Evolutionary conservation across 345 rosid species (phyloP).

Genomic region (Cardamine resedifolia): DNA sequence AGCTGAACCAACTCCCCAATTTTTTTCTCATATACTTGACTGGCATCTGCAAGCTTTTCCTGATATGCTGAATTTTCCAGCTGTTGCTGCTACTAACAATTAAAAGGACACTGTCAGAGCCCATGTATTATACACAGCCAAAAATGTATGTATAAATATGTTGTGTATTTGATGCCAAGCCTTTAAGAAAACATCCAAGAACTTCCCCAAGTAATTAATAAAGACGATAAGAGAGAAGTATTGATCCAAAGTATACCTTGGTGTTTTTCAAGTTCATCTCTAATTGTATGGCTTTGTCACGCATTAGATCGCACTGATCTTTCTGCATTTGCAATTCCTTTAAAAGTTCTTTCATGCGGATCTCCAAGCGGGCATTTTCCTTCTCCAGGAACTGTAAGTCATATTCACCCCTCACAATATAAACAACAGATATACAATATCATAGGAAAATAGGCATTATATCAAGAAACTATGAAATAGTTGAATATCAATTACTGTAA

Average conservation of each 20-base stretch:
- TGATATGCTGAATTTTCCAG: conserved; percentile 65
- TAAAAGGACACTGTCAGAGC: conserved; percentile 40
- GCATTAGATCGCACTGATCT: conserved; percentile 52
- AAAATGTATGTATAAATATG: background rate
- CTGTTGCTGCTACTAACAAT: conserved; percentile 61
- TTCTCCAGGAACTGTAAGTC: conserved; percentile 63
- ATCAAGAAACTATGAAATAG: conserved; percentile 11
- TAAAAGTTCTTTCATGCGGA: conserved; percentile 50
- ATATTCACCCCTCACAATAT: conserved; percentile 17
- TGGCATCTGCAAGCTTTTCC: conserved; percentile 67
- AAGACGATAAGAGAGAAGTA: conserved; percentile 15
- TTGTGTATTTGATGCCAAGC: background rate
- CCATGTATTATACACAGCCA: conserved; percentile 9
- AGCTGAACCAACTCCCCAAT: conserved; percentile 59
- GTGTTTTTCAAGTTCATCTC: conserved; percentile 50
- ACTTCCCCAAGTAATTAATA: conserved; percentile 9
- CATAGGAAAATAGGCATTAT: background rate
- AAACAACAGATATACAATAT: conserved; percentile 11
- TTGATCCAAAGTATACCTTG: conserved; percentile 51
- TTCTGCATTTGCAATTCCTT: conserved; percentile 58
- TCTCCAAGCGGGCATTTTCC: conserved; percentile 59
- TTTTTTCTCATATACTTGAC: conserved; percentile 77
- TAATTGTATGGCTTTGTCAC: conserved; percentile 49
- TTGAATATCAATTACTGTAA: background rate
- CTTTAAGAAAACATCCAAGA: conserved; percentile 7